phyloP scores from a whole-genome alignment of 768 basidiomycete species.

The Phaeotremella fagi region DNA sequence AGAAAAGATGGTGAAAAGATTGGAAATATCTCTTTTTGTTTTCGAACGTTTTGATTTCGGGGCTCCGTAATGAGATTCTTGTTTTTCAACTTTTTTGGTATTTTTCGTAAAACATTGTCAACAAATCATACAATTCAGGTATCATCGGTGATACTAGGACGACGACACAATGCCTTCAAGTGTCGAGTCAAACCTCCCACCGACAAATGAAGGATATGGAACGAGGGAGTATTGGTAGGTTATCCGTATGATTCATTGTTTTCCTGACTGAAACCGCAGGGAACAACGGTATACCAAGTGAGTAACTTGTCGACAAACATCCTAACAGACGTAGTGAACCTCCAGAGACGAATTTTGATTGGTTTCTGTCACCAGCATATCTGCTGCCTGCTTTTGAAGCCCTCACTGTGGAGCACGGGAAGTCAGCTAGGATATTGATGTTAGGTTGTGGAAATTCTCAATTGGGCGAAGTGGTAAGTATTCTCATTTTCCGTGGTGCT shows the following conservation, averaged over 20 bases:
- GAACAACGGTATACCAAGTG: constrained; percentile 46
- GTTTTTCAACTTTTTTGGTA: neutral
- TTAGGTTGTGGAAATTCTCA: constrained; percentile 46
- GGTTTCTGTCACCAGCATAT: constrained; percentile 46
- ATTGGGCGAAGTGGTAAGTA: constrained; percentile 42
- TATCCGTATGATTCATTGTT: neutral
- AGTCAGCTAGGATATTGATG: constrained; percentile 37
- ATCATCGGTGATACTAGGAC: too few species aligned
- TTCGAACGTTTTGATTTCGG: neutral
- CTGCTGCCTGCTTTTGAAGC: constrained; percentile 38
- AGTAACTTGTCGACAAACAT: neutral
- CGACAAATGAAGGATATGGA: constrained; percentile 46
- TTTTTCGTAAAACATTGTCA: too few species aligned
- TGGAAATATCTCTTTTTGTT: too few species aligned
- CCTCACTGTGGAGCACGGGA: constrained; percentile 26
- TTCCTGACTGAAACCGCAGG: constrained; percentile 21
- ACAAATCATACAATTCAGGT: too few species aligned
- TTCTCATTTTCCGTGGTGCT: neutral
- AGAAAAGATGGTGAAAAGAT: too few species aligned
- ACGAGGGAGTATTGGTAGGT: constrained; percentile 47
- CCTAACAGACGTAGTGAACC: constrained; percentile 30
- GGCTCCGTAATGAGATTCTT: neutral
- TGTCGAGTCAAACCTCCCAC: constrained; percentile 31
- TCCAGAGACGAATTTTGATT: constrained; percentile 45
- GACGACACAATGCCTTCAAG: constrained; percentile 12